These are phyloP conservation scores for Populus hybrid DNA, from an alignment of 441 rosid species.

Conservation along the genomic window DNA sequence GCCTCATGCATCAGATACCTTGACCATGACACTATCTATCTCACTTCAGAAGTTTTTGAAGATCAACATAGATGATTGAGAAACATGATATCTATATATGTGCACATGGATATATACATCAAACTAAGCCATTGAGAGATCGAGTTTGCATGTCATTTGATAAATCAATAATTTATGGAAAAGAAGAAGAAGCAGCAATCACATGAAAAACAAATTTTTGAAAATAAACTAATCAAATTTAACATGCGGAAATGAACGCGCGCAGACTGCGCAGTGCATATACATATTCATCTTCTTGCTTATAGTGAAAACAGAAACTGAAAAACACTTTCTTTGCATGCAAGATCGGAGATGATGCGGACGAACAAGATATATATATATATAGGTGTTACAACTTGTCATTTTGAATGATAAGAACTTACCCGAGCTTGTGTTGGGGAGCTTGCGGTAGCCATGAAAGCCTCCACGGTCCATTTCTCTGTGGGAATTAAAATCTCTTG, in stretches of 20 bases:
- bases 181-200: too few species aligned
- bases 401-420: slow-evolving; percentile 2
- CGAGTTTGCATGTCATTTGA: background rate
- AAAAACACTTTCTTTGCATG: slow-evolving; percentile 8
- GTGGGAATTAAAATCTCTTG: background rate
- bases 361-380: background rate
- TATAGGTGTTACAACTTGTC: background rate
- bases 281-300: background rate
- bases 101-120: background rate
- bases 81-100: too few species aligned
- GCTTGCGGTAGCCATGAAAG: slow-evolving; percentile 71
- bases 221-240: too few species aligned
- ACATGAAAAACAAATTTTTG: too few species aligned
- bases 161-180: background rate
- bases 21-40: background rate
- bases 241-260: background rate
- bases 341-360: background rate
- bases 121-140: background rate
- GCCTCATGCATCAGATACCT: background rate
- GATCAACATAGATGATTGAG: background rate
- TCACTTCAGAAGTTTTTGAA: too few species aligned
- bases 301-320: background rate
- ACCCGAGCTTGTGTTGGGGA: slow-evolving; percentile 44
- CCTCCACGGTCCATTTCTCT: slow-evolving; percentile 54
- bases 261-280: background rate